A percentile compares a stretch with the other conserved stretches of the same genome.
Evolutionary conservation across 23 red algal genomes (phyloP).

Genomic region (Gracilariopsis chorda): DNA sequence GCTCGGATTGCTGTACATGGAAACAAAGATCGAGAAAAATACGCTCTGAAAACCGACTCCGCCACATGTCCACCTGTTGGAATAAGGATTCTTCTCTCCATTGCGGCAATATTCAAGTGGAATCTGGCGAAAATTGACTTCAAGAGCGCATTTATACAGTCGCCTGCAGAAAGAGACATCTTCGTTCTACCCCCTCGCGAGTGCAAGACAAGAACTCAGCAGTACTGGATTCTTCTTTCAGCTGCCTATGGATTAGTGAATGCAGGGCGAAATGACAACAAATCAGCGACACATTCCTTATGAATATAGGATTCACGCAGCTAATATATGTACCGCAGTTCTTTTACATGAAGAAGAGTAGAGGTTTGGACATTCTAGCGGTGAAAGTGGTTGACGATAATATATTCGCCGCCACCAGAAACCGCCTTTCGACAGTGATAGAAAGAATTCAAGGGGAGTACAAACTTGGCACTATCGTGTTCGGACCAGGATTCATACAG

Average conservation of each 20-base stretch:
- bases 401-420: background rate
- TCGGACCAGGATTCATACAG: background rate
- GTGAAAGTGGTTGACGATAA: conserved; percentile 48
- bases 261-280: conserved; percentile 44
- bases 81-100: conserved; percentile 19
- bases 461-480: background rate
- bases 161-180: conserved; percentile 1
- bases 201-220: background rate
- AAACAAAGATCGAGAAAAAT: background rate
- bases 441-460: background rate
- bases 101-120: conserved; percentile 11
- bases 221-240: conserved; percentile 26
- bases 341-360: background rate
- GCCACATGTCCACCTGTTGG: conserved; percentile 24
- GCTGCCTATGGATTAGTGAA: conserved; percentile 21
- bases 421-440: background rate
- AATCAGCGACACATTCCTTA: background rate
- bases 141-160: conserved; percentile 41
- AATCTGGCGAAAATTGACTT: conserved; percentile 24
- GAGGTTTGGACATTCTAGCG: background rate
- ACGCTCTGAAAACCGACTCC: conserved; percentile 16
- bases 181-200: conserved; percentile 34
- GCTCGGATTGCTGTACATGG: conserved; percentile 37
- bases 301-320: background rate
- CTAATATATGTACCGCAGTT: conserved; percentile 10